A percentile compares a stretch with the other conserved stretches of the same genome.
Evolutionary conservation across 306 rosid species (phyloP).

Genomic region (Sicyos baderoa): DNA sequence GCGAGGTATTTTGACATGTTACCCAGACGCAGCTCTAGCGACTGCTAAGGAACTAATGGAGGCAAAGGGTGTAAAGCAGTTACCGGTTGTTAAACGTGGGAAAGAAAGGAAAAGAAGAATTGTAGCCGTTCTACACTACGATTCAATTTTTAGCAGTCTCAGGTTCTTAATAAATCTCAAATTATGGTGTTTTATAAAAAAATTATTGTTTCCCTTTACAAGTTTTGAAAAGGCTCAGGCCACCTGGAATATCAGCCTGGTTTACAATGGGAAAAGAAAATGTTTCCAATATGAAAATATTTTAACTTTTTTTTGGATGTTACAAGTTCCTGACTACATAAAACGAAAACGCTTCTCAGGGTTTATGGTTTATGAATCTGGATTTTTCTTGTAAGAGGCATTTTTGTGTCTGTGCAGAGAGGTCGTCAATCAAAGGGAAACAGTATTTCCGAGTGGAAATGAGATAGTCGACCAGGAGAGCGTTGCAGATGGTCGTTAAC

Average conservation of each 20-base stretch:
- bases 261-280: neutral
- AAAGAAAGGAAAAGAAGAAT: conserved; percentile 57
- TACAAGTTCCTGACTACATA: neutral
- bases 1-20: conserved; percentile 79
- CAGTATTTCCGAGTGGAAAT: conserved; percentile 35
- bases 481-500: conserved; percentile 42
- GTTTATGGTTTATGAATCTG: conserved; percentile 5
- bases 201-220: conserved; percentile 3
- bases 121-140: conserved; percentile 73
- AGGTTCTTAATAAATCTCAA: conserved; percentile 42
- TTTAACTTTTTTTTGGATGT: neutral
- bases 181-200: conserved; percentile 2
- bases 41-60: conserved; percentile 91
- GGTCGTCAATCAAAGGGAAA: conserved; percentile 43
- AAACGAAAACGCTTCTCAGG: neutral
- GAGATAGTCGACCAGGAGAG: conserved; percentile 35
- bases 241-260: neutral
- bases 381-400: neutral
- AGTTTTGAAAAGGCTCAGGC: neutral
- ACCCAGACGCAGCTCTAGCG: conserved; percentile 67
- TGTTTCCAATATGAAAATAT: neutral
- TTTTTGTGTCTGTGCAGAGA: conserved; percentile 45
- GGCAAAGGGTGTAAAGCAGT: conserved; percentile 81
- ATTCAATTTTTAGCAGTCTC: conserved; percentile 58
- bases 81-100: conserved; percentile 76